A percentile compares a stretch with the other conserved stretches of the same genome.
These are phyloP conservation scores for Diutina siamensis DNA, from an alignment of 1,139 yeast genomes.

Conservation along the genomic window DNA sequence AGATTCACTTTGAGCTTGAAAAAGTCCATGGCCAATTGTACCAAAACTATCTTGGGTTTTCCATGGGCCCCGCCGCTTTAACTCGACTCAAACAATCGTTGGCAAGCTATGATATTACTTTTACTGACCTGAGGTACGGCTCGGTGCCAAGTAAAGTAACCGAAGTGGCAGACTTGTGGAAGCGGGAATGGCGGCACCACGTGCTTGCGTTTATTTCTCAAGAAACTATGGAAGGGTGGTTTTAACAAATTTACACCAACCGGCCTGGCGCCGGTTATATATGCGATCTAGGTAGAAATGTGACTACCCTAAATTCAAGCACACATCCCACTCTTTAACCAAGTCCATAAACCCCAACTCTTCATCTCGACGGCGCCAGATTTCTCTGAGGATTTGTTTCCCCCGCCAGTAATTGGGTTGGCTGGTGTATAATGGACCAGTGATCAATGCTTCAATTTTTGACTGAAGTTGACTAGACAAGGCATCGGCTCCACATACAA, in stretches of 20 bases:
- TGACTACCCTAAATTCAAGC: slow-evolving; percentile 27
- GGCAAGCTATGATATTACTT: neutral
- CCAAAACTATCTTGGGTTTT: neutral
- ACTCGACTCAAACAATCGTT: neutral
- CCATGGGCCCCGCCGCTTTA: neutral
- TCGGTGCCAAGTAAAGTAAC: neutral
- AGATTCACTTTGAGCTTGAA: neutral
- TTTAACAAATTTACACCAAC: too few species aligned
- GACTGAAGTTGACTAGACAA: neutral
- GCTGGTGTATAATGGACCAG: neutral
- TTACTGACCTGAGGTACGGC: neutral
- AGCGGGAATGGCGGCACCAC: neutral
- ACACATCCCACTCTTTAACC: slow-evolving; percentile 43
- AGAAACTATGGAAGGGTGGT: slow-evolving; percentile 2
- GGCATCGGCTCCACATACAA: slow-evolving; percentile 35
- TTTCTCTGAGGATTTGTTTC: slow-evolving; percentile 40
- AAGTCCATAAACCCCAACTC: slow-evolving; percentile 41
- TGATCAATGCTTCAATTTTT: neutral
- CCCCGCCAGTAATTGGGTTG: slow-evolving; percentile 38
- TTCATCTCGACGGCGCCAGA: slow-evolving; percentile 38
- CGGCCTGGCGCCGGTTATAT: too few species aligned
- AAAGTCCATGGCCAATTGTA: neutral
- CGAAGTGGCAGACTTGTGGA: neutral
- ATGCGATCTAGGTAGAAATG: neutral
- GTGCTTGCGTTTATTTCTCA: neutral